Conservation (phyloP, 176 grass and related monocot genomes). For the Rhipidocladum racemiflorum region DNA sequence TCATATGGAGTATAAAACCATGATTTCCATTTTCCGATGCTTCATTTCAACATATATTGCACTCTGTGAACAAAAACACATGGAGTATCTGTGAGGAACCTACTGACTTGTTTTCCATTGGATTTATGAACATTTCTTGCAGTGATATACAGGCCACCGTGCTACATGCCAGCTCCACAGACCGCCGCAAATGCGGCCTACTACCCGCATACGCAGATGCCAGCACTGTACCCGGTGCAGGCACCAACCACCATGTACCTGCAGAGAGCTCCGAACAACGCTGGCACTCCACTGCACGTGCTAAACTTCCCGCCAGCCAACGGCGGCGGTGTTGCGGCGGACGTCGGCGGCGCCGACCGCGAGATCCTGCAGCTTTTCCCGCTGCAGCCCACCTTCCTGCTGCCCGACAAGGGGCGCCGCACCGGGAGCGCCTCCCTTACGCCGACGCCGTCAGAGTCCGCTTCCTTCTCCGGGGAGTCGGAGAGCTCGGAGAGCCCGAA, state of each 20-base stretch:
- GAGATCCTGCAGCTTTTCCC: conserved; percentile 61
- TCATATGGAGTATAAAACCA: neutral
- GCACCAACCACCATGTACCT: conserved; percentile 1
- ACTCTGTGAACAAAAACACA: neutral
- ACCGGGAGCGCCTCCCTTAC: neutral
- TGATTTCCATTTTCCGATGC: neutral
- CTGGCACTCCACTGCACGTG: neutral
- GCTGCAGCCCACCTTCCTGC: conserved; percentile 34
- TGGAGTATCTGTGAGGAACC: neutral
- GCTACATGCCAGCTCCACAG: conserved; percentile 23
- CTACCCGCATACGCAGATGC: conserved; percentile 3
- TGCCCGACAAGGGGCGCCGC: conserved; percentile 8
- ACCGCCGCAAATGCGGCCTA: conserved; percentile 14
- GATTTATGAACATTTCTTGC: neutral
- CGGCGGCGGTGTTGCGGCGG: neutral
- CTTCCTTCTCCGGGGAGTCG: conserved; percentile 1
- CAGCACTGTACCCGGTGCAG: neutral
- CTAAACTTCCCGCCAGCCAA: neutral
- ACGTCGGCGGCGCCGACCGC: neutral
- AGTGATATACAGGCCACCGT: conserved; percentile 35
- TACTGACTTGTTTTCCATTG: neutral
- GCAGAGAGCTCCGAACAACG: neutral
- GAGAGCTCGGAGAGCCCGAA: neutral
- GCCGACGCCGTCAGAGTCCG: neutral
- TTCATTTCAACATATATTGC: neutral